These are phyloP conservation scores for Daucus carota DNA, from an alignment of 129 eudicot genomes.

Conservation along the genomic window DNA sequence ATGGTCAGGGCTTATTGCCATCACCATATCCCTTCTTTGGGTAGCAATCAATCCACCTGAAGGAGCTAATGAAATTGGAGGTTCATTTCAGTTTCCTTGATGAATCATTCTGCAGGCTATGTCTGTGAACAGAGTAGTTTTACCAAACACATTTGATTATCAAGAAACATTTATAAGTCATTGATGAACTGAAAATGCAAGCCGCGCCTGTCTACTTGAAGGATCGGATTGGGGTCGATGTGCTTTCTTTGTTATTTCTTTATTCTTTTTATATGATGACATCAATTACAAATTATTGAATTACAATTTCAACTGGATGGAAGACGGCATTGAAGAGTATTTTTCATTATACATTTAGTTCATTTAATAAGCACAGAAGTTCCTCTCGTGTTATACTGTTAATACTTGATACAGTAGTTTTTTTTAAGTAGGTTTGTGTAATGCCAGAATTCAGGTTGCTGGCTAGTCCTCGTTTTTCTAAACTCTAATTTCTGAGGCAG, in stretches of 20 bases:
- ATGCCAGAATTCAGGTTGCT: background rate
- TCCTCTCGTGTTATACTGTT: background rate
- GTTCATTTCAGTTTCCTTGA: constrained; percentile 60
- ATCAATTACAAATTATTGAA: background rate
- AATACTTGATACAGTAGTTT: no score
- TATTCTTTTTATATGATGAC: background rate
- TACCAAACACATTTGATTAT: background rate
- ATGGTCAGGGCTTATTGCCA: constrained; percentile 62
- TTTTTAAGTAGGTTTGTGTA: background rate
- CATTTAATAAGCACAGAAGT: background rate
- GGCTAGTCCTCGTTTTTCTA: background rate
- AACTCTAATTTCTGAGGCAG: background rate
- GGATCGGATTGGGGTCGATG: background rate
- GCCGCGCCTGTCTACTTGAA: no score
- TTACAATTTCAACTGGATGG: background rate
- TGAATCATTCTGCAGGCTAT: background rate
- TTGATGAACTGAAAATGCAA: constrained; percentile 1
- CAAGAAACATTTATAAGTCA: background rate
- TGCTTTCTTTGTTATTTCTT: background rate
- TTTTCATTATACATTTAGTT: background rate
- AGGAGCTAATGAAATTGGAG: constrained; percentile 40
- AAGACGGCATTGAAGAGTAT: background rate
- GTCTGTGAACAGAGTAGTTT: background rate
- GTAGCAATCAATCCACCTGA: constrained; percentile 51
- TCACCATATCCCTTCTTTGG: constrained; percentile 60